phyloP scores from a whole-genome alignment of 192 early-diverging fungal species.

The Gaertneriomyces sp. region DNA sequence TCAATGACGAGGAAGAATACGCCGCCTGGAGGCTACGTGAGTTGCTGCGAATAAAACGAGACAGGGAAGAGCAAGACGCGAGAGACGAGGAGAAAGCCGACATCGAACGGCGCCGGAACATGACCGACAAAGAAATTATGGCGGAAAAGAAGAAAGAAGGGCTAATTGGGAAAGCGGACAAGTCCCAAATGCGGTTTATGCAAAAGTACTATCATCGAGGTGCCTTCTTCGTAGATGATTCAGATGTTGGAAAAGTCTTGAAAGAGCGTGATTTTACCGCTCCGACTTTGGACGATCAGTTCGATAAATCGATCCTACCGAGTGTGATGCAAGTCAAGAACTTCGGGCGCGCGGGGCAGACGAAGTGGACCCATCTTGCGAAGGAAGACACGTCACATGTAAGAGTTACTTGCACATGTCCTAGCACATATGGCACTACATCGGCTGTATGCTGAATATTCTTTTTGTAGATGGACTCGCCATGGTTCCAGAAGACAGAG shows the following conservation, averaged over 20 bases:
- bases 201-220: constrained; percentile 88
- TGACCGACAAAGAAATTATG: constrained; percentile 80
- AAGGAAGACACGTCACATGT: constrained; percentile 76
- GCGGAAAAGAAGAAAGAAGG: constrained; percentile 55
- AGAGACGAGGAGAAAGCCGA: constrained; percentile 74
- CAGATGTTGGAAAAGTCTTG: constrained; percentile 51
- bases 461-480: constrained; percentile 36
- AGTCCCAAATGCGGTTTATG: constrained; percentile 54
- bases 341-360: constrained; percentile 79
- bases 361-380: constrained; percentile 83
- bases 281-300: constrained; percentile 69
- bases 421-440: neutral
- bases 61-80: constrained; percentile 68
- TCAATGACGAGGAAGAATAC: constrained; percentile 85
- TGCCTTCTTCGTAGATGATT: constrained; percentile 71
- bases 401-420: constrained; percentile 3
- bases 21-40: constrained; percentile 90
- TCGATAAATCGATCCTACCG: constrained; percentile 69
- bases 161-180: constrained; percentile 25
- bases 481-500: constrained; percentile 46
- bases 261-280: constrained; percentile 63
- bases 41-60: constrained; percentile 80
- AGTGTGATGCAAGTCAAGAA: constrained; percentile 89
- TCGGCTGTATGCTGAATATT: neutral
- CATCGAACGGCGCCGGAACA: constrained; percentile 68